Evolutionary conservation across 768 basidiomycete species (phyloP).

Genomic region (Tulasnella sp.): DNA sequence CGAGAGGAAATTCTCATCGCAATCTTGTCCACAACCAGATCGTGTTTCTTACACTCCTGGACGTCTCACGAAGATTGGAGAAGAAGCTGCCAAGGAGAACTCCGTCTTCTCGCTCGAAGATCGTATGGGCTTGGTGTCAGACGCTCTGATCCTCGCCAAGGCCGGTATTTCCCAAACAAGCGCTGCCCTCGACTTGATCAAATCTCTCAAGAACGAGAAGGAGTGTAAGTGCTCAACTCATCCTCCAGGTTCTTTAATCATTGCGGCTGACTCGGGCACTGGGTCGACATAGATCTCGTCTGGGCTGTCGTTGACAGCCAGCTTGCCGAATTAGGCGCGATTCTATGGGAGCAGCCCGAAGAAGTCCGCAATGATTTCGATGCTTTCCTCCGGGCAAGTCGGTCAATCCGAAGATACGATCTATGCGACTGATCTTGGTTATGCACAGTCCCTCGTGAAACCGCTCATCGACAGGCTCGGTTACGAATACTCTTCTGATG

Average conservation of each 20-base stretch:
- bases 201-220: slow-evolving; percentile 69
- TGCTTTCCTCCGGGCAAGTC: slow-evolving; percentile 60
- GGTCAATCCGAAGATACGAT: not conserved
- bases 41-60: slow-evolving; percentile 86
- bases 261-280: slow-evolving; percentile 16
- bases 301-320: slow-evolving; percentile 71
- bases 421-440: not conserved
- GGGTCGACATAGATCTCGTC: slow-evolving; percentile 64
- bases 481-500: slow-evolving; percentile 68
- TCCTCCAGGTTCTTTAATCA: slow-evolving; percentile 31
- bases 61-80: slow-evolving; percentile 74
- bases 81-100: slow-evolving; percentile 68
- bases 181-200: slow-evolving; percentile 71
- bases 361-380: slow-evolving; percentile 57
- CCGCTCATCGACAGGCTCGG: slow-evolving; percentile 81
- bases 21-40: slow-evolving; percentile 49
- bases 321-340: slow-evolving; percentile 57
- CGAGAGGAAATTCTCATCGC: slow-evolving; percentile 28
- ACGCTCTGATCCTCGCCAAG: slow-evolving; percentile 76
- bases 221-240: slow-evolving; percentile 59
- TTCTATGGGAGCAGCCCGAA: slow-evolving; percentile 83
- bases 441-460: slow-evolving; percentile 49
- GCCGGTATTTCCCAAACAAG: slow-evolving; percentile 80
- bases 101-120: slow-evolving; percentile 79
- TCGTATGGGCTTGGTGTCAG: slow-evolving; percentile 85